phyloP scores from a whole-genome alignment of 352 stramenopile species.

The Pelagophyceae sp. region DNA sequence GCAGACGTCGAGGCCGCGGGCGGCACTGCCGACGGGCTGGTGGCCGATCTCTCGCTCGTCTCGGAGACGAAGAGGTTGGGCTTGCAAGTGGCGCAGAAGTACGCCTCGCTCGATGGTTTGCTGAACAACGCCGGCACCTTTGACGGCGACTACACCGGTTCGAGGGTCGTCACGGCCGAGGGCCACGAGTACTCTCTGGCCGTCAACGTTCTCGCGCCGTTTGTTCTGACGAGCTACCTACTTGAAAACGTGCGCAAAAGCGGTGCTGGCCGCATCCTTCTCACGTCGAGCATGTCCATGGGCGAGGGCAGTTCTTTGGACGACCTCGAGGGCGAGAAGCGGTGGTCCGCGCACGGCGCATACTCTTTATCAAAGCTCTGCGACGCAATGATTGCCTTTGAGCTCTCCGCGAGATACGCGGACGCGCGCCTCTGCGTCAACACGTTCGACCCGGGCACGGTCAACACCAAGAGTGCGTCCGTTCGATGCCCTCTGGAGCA shows the following conservation, averaged over 20 bases:
- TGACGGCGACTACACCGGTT: background rate
- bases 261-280: background rate
- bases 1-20: background rate
- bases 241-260: background rate
- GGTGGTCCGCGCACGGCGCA: background rate
- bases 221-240: background rate
- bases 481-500: no score
- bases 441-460: conserved; percentile 9
- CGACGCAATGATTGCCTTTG: conserved; percentile 1
- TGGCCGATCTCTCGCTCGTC: background rate
- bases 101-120: background rate
- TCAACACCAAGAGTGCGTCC: conserved; percentile 17
- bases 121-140: conserved; percentile 14
- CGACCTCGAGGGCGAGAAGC: conserved; percentile 6
- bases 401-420: conserved; percentile 8
- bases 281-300: conserved; percentile 8
- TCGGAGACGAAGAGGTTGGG: background rate
- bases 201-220: conserved; percentile 5
- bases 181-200: conserved; percentile 8
- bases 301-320: background rate
- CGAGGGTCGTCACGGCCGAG: background rate
- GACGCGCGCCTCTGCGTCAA: conserved; percentile 1
- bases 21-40: background rate
- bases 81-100: background rate
- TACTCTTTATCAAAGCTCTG: conserved; percentile 12